Percentiles rank a stretch among this genome's conserved stretches.
phyloP scores from a whole-genome alignment of 176 grass and related monocot genomes.

The Oropetium thomaeum region DNA sequence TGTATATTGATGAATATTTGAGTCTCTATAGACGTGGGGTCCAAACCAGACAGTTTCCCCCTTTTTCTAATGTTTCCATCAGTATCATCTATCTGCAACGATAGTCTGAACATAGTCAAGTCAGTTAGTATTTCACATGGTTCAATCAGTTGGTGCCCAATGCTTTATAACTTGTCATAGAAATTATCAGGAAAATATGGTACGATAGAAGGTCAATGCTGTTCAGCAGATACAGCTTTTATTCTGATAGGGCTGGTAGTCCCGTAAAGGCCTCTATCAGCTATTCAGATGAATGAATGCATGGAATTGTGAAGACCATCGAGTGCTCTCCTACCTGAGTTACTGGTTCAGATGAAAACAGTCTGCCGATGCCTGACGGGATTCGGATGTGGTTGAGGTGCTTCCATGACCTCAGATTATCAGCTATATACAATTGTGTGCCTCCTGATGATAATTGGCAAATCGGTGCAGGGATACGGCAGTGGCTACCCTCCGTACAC shows the following conservation, averaged over 20 bases:
- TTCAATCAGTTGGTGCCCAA: constrained; percentile 2
- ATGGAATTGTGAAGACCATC: too few species aligned
- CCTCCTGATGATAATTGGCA: not conserved
- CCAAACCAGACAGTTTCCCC: not conserved
- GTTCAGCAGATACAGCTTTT: too few species aligned
- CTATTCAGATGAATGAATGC: too few species aligned
- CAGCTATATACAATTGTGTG: not conserved
- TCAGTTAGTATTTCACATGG: not conserved
- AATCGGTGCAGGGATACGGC: constrained; percentile 1
- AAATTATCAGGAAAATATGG: not conserved
- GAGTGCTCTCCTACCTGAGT: too few species aligned
- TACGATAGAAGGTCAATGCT: not conserved
- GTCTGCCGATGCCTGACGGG: not conserved
- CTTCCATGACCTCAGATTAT: not conserved
- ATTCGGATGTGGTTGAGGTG: not conserved
- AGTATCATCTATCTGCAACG: not conserved
- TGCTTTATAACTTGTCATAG: not conserved
- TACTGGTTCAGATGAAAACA: too few species aligned
- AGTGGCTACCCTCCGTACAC: not conserved
- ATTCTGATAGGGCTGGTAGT: too few species aligned
- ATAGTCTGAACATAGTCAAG: not conserved
- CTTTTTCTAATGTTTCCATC: not conserved
- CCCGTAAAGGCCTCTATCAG: too few species aligned
- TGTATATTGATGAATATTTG: constrained; percentile 13
- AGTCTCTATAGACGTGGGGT: not conserved